Conservation (phyloP, 139 green algal species). For the Tetraselmis striata region DNA sequence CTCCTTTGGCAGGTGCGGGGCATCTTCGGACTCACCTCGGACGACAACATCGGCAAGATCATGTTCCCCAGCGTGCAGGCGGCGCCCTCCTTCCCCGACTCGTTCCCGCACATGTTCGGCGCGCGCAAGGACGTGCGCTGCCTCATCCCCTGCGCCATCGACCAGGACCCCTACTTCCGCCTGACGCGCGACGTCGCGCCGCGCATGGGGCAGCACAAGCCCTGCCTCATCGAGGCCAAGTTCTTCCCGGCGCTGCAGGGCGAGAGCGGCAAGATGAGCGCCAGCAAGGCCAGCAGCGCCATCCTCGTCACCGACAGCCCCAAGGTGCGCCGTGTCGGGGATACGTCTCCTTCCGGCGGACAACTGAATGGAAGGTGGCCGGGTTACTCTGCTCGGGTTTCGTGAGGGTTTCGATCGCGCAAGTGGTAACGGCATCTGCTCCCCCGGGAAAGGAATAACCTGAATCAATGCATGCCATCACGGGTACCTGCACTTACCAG, state of each 20-base stretch:
- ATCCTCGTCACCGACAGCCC: constrained; percentile 92
- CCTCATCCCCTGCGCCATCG: constrained; percentile 84
- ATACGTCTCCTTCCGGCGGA: too few relatives aligned
- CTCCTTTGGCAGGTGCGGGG: too few relatives aligned
- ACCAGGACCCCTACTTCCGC: constrained; percentile 85
- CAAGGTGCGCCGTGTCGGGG: too few relatives aligned
- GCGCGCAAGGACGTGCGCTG: constrained; percentile 73
- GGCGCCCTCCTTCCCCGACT: constrained; percentile 83
- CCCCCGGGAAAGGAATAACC: too few relatives aligned
- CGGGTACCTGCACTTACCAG: too few relatives aligned
- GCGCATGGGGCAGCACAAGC: constrained; percentile 81
- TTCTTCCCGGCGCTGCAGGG: constrained; percentile 81
- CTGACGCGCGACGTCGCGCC: constrained; percentile 91
- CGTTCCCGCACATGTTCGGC: constrained; percentile 96
- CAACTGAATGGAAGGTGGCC: too few relatives aligned
- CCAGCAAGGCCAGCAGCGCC: constrained; percentile 74
- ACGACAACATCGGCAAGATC: constrained; percentile 96
- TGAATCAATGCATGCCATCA: too few relatives aligned
- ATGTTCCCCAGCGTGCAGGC: constrained; percentile 91
- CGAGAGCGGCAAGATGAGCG: constrained; percentile 96
- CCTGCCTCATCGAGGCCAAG: constrained; percentile 66
- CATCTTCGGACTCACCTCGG: constrained; percentile 81
- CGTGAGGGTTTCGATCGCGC: too few relatives aligned
- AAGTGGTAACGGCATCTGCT: too few relatives aligned
- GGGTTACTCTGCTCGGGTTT: too few relatives aligned